Percentiles rank a stretch among this genome's conserved stretches.
Evolutionary conservation across 2,329 filamentous ascomycete species (phyloP).

Genomic region (Pestalotiopsis fici): DNA sequence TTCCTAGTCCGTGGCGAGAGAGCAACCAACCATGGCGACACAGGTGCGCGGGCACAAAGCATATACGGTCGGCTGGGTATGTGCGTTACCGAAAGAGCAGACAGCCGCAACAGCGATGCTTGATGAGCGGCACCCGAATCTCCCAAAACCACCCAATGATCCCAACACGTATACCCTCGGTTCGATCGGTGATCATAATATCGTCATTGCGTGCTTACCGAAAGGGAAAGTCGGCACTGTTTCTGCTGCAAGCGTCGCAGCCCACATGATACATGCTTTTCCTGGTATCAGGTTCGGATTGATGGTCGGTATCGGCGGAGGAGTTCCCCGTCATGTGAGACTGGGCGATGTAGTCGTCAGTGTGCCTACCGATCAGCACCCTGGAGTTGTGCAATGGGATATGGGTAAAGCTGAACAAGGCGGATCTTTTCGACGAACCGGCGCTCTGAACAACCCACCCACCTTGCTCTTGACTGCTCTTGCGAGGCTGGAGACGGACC

Average conservation of each 20-base stretch:
- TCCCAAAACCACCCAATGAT: neutral
- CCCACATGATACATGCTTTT: neutral
- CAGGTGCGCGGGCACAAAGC: constrained; percentile 6
- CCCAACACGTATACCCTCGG: neutral
- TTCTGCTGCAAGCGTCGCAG: neutral
- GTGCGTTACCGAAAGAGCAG: constrained; percentile 18
- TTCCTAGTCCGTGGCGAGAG: no score
- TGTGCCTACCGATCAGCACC: constrained; percentile 10
- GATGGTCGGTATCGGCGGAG: neutral
- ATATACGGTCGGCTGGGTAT: constrained; percentile 23
- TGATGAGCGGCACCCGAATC: neutral
- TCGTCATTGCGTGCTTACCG: constrained; percentile 2
- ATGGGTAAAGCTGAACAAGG: constrained; percentile 17
- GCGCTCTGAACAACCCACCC: constrained; percentile 19
- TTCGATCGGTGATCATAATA: neutral
- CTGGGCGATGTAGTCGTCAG: constrained; percentile 28
- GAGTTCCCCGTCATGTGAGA: constrained; percentile 1
- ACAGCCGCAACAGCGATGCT: constrained; percentile 20
- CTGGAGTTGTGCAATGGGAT: constrained; percentile 26
- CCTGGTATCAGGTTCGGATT: neutral
- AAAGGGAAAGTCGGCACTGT: neutral
- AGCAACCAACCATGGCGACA: no score
- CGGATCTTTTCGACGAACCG: constrained; percentile 17
- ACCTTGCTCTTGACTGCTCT: constrained; percentile 16
- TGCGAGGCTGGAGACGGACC: neutral